Evolutionary conservation across 768 basidiomycete genomes (phyloP).

Genomic region (Podaxis sp.): DNA sequence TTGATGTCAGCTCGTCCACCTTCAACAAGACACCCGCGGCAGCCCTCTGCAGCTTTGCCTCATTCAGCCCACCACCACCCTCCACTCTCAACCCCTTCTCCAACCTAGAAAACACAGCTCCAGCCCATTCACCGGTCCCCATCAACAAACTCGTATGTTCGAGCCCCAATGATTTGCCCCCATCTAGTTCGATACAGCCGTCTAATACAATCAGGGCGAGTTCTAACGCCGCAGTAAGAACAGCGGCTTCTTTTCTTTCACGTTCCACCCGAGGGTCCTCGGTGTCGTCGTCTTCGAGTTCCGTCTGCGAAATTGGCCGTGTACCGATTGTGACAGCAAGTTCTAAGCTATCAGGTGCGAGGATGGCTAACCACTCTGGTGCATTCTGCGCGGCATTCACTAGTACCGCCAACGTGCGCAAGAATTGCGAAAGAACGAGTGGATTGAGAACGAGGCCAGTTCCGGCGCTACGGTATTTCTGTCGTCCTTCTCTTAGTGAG

Average conservation of each 20-base stretch:
- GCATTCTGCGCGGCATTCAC: conserved; percentile 83
- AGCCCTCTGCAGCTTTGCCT: conserved; percentile 60
- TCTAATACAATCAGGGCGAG: conserved; percentile 76
- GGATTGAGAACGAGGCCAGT: conserved; percentile 83
- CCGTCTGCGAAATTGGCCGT: conserved; percentile 50
- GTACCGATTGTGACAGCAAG: conserved; percentile 81
- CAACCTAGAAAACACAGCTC: conserved; percentile 58
- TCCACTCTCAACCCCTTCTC: conserved; percentile 63
- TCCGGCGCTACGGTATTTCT: conserved; percentile 69
- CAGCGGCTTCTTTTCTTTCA: conserved; percentile 62
- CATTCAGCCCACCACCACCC: conserved; percentile 67
- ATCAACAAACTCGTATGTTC: conserved; percentile 75
- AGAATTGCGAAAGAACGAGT: conserved; percentile 70
- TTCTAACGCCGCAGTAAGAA: conserved; percentile 77
- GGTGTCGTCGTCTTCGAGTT: conserved; percentile 34
- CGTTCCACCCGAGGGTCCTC: conserved; percentile 30
- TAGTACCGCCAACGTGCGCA: conserved; percentile 75
- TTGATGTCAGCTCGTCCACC: conserved; percentile 47
- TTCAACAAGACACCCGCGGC: conserved; percentile 83
- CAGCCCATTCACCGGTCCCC: conserved; percentile 80
- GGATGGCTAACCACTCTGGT: conserved; percentile 73
- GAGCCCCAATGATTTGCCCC: conserved; percentile 68
- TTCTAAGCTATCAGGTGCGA: conserved; percentile 83
- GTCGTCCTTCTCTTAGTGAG: conserved; percentile 48
- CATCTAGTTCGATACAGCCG: conserved; percentile 72